A percentile compares a stretch with the other conserved stretches of the same genome.
Evolutionary conservation across 129 eudicot species (phyloP).

Genomic region (Centrapalus pauciflorus): DNA sequence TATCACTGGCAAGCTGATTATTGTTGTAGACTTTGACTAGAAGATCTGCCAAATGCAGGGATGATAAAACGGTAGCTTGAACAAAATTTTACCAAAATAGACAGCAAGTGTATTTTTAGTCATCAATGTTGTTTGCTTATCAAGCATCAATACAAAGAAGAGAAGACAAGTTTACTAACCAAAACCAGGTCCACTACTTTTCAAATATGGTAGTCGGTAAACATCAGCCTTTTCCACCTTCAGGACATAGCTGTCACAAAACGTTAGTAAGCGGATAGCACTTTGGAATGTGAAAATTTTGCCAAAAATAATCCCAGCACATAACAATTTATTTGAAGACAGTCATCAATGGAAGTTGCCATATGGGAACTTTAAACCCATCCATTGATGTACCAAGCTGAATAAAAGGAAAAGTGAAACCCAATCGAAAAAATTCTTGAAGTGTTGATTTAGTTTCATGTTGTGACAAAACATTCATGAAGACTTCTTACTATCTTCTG

Average conservation of each 20-base stretch:
- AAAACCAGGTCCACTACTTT: constrained; percentile 97
- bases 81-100: not conserved
- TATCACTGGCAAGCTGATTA: not conserved
- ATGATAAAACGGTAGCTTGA: too few relatives aligned
- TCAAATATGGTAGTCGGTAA: constrained; percentile 84
- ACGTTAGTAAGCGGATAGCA: constrained; percentile 18
- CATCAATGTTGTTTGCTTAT: not conserved
- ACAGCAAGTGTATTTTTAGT: not conserved
- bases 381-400: not conserved
- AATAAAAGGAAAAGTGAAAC: not conserved
- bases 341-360: not conserved
- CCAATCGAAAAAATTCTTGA: not conserved
- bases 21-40: not conserved
- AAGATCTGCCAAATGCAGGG: too few relatives aligned
- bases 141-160: not conserved
- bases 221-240: constrained; percentile 99
- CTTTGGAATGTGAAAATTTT: not conserved
- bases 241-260: constrained; percentile 72
- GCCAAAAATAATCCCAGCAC: not conserved
- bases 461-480: constrained; percentile 6
- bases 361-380: not conserved
- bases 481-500: not conserved
- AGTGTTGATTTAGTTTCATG: not conserved
- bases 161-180: constrained; percentile 49
- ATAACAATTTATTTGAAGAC: not conserved